Evolutionary conservation across 2,329 filamentous ascomycete genomes (phyloP).

Genomic region (Curvularia verruculosa): DNA sequence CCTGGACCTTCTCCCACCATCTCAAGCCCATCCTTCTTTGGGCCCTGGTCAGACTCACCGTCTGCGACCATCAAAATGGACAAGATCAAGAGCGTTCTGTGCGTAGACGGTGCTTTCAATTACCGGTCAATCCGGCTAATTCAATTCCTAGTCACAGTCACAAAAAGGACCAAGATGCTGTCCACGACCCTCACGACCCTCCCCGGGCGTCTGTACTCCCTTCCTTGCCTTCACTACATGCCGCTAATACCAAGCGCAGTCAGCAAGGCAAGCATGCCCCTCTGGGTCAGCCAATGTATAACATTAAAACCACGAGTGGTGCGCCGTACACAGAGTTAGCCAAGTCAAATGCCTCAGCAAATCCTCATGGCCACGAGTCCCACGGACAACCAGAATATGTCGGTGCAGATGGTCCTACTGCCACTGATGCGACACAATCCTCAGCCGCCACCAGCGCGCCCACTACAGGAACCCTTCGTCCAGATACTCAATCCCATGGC

Average conservation of each 20-base stretch:
- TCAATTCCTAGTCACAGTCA: constrained; percentile 22
- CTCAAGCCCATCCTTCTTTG: constrained; percentile 10
- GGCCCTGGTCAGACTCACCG: constrained; percentile 12
- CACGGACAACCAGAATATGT: constrained; percentile 12
- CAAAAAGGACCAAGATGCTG: constrained; percentile 41
- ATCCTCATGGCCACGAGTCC: constrained; percentile 8
- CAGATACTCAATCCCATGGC: constrained; percentile 21
- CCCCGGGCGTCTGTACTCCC: constrained; percentile 11
- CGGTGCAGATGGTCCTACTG: constrained; percentile 15
- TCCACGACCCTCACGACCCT: constrained; percentile 21
- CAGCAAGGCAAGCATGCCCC: constrained; percentile 11
- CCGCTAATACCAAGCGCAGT: constrained; percentile 13
- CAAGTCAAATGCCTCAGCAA: constrained; percentile 10
- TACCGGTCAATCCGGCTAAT: constrained; percentile 40
- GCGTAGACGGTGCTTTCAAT: constrained; percentile 28
- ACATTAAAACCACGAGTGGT: constrained; percentile 17
- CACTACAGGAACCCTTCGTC: constrained; percentile 21
- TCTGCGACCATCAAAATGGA: constrained; percentile 44
- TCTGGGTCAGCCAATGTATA: constrained; percentile 8
- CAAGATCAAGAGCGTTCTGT: constrained; percentile 55
- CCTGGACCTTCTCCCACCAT: constrained; percentile 9
- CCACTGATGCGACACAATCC: constrained; percentile 1
- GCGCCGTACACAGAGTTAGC: constrained; percentile 19
- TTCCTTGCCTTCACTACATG: neutral
- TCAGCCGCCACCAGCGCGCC: constrained; percentile 1